Base-by-base conservation (phyloP, 163 green algal species). In the Prototheca stagnorum region DNA sequence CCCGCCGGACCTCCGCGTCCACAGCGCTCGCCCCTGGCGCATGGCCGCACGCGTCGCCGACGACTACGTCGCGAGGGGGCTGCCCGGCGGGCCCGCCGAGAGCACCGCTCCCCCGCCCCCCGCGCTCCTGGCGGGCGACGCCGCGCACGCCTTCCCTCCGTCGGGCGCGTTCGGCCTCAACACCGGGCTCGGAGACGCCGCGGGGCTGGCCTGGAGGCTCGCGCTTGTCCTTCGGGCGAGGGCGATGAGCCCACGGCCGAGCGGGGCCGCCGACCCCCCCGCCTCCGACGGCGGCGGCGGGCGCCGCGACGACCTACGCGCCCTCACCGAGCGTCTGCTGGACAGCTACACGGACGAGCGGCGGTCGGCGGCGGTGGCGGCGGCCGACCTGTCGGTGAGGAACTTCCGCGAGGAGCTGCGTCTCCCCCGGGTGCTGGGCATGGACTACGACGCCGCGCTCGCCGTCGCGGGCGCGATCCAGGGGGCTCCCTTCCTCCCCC, bases 181-280 rank as follows among this genome's bases (percentile, higher is more conserved):
- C 75, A 93, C 80, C 1, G 79, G 81, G 17, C 33, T 86, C 1
- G 64, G 82, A 50, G 87, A 96, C 49, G 83, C 80, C 0, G 81
- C 92, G 67, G 93, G 92, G 58, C 67, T 95, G 25, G 87, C 83
- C 0, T 94, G 83, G 85, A 92, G 91, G 70, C 69, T 94, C 29
- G 80, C 84, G 5, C 61, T 73, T 14, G 74, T 78, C 29, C 45
- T 85, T 19, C 31, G 62, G 6, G 57, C 52, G 16, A 25, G 11
- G 2, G 56, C 53, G 15, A 8, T n/a, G n/a, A n/a, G n/a, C n/a
- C n/a, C n/a, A n/a, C n/a, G n/a, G n/a, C n/a, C n/a, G n/a, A n/a
- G n/a, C n/a, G n/a, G n/a, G n/a, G n/a, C n/a, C n/a, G n/a, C n/a
- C n/a, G n/a, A n/a, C n/a, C n/a, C n/a, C n/a, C n/a, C n/a, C n/a